phyloP scores from a whole-genome alignment of 1,284 basidiomycete genomes.

The Mrakiaceae sp. region DNA sequence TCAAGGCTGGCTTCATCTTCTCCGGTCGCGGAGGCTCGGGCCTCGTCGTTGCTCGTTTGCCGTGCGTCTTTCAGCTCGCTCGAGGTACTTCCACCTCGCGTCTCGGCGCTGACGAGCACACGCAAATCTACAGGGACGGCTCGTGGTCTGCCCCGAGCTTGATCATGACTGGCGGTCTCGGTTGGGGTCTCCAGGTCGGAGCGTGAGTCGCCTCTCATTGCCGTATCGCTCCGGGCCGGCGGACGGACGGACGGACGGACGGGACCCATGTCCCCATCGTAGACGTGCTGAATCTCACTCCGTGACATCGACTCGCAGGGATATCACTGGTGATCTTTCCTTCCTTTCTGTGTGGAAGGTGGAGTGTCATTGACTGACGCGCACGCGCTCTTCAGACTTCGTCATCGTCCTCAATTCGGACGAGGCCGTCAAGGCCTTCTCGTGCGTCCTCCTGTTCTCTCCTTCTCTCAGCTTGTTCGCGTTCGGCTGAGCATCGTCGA shows the following conservation, averaged over 20 bases:
- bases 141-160: slow-evolving; percentile 11
- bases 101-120: too few relatives aligned
- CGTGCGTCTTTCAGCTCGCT: slow-evolving; percentile 51
- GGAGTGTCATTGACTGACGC: slow-evolving; percentile 48
- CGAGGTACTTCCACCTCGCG: slow-evolving; percentile 2
- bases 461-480: too few relatives aligned
- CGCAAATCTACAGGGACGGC: slow-evolving; percentile 16
- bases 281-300: too few relatives aligned
- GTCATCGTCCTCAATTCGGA: slow-evolving; percentile 89
- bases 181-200: slow-evolving; percentile 14
- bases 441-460: slow-evolving; percentile 25
- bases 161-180: slow-evolving; percentile 12
- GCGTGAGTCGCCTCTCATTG: background rate
- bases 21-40: slow-evolving; percentile 92
- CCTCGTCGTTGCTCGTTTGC: slow-evolving; percentile 83
- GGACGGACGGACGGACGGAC: too few relatives aligned
- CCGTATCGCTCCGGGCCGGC: too few relatives aligned
- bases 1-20: slow-evolving; percentile 87
- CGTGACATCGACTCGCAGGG: too few relatives aligned
- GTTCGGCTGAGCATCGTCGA: too few relatives aligned
- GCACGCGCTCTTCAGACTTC: slow-evolving; percentile 53
- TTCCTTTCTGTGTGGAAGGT: background rate
- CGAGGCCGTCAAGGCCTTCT: slow-evolving; percentile 90
- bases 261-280: too few relatives aligned
- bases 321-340: background rate